A percentile compares a stretch with the other conserved stretches of the same genome.
Conservation (phyloP, 306 rosid species). For the Begonia fuchsioides region DNA sequence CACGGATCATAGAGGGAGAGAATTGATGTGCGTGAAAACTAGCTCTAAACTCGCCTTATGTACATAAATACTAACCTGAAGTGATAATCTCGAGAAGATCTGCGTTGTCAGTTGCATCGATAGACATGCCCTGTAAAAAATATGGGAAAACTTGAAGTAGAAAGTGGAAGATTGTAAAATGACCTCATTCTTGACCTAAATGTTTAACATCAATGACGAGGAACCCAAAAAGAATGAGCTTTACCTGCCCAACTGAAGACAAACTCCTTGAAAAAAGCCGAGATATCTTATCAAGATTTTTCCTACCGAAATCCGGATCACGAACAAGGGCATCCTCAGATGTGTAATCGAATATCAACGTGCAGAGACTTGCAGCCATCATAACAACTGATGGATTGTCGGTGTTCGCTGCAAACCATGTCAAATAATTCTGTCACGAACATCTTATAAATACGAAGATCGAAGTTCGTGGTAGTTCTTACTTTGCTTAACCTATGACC, state of each 20-base stretch:
- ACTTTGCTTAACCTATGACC: too few relatives aligned
- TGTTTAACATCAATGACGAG: not conserved
- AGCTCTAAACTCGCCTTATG: not conserved
- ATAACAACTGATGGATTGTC: conserved; percentile 40
- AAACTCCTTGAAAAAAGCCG: conserved; percentile 49
- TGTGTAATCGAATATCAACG: conserved; percentile 58
- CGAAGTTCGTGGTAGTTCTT: too few relatives aligned
- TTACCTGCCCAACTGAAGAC: conserved; percentile 50
- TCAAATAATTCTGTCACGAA: conserved; percentile 13
- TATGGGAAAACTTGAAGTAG: not conserved
- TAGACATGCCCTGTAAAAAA: conserved; percentile 35
- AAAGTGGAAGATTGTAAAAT: too few relatives aligned
- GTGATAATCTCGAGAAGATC: conserved; percentile 66
- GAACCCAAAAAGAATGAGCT: conserved; percentile 1
- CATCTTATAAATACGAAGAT: too few relatives aligned
- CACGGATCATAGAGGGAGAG: too few relatives aligned
- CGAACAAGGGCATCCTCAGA: conserved; percentile 59
- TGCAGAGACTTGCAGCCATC: conserved; percentile 77
- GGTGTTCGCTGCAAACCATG: conserved; percentile 32
- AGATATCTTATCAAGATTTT: conserved; percentile 36
- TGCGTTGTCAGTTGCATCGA: conserved; percentile 24
- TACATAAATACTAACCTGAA: conserved; percentile 29
- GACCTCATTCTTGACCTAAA: not conserved
- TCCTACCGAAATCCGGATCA: conserved; percentile 32
- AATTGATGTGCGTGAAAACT: not conserved